Evolutionary conservation across 2,329 filamentous ascomycete species (phyloP).

Genomic region (Ophiostoma ips): DNA sequence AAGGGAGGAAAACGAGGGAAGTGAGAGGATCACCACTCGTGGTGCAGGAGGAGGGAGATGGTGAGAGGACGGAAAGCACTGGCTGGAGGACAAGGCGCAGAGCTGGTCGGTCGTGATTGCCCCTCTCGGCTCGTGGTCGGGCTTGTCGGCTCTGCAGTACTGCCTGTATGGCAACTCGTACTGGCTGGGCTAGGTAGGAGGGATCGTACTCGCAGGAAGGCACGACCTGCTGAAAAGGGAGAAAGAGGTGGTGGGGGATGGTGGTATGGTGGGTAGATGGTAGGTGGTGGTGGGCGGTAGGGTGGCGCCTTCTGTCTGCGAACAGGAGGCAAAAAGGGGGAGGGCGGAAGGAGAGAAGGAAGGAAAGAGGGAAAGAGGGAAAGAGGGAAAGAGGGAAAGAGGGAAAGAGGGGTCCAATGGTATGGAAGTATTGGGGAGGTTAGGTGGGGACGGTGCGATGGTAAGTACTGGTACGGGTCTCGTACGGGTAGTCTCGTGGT

Average conservation of each 20-base stretch:
- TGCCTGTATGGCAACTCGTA: too few relatives aligned
- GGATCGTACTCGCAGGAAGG: constrained; percentile 1
- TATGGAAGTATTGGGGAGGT: constrained; percentile 3
- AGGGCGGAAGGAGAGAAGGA: background rate
- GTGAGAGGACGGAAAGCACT: background rate
- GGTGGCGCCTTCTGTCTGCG: background rate
- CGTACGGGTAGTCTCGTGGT: too few relatives aligned
- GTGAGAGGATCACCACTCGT: background rate
- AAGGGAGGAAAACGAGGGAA: background rate
- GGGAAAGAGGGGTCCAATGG: constrained; percentile 11
- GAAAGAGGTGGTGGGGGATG: constrained; percentile 3
- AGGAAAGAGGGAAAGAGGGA: too few relatives aligned
- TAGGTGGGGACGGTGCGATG: constrained; percentile 4
- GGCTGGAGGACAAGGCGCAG: background rate
- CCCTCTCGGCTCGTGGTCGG: constrained; percentile 9
- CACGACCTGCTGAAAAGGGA: constrained; percentile 7
- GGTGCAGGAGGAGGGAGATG: background rate
- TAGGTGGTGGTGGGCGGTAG: background rate
- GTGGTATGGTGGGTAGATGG: background rate
- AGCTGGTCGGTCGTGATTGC: constrained; percentile 5
- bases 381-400: constrained; percentile 1
- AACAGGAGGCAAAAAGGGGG: background rate
- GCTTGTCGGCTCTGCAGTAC: background rate
- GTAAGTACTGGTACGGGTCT: too few relatives aligned
- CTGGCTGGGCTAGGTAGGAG: background rate